Conservation (phyloP, 306 rosid species). For the Astragalus glycyphyllos region DNA sequence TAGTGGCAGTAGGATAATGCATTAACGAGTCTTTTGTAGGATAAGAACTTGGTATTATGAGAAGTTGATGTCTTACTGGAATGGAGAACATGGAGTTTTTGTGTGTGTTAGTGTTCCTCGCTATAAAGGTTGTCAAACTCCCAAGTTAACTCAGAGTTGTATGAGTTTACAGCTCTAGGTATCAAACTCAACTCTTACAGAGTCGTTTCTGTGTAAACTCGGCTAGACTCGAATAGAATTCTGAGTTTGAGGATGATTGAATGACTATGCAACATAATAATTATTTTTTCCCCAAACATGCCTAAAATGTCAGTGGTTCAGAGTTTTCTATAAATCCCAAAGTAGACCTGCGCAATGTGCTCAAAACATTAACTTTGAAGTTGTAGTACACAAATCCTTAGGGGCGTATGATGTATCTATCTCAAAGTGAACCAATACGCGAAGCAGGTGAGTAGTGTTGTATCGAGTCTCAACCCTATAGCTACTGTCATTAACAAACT, state of each 20-base stretch:
- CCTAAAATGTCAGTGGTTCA: not conserved
- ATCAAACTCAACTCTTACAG: not conserved
- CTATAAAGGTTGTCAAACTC: not conserved
- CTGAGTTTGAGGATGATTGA: not conserved
- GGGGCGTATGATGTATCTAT: not conserved
- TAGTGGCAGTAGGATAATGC: conserved; percentile 1
- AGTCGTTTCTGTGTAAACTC: not conserved
- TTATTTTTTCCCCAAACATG: not conserved
- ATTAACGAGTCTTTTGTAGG: not conserved
- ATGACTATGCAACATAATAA: not conserved
- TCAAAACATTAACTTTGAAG: not conserved
- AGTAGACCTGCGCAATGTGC: not conserved
- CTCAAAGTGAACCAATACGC: not conserved
- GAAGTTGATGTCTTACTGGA: conserved; percentile 13
- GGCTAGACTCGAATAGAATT: not conserved
- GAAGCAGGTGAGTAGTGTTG: not conserved
- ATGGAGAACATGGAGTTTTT: not conserved
- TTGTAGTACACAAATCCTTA: not conserved
- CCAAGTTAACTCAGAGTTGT: not conserved
- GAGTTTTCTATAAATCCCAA: not conserved
- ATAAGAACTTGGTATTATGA: conserved; percentile 14
- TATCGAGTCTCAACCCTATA: not conserved
- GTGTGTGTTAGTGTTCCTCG: not conserved
- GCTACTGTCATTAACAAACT: not conserved
- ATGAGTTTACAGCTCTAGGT: not conserved